Conservation (phyloP, 352 stramenopile genomes). For the Plasmopara halstedii region DNA sequence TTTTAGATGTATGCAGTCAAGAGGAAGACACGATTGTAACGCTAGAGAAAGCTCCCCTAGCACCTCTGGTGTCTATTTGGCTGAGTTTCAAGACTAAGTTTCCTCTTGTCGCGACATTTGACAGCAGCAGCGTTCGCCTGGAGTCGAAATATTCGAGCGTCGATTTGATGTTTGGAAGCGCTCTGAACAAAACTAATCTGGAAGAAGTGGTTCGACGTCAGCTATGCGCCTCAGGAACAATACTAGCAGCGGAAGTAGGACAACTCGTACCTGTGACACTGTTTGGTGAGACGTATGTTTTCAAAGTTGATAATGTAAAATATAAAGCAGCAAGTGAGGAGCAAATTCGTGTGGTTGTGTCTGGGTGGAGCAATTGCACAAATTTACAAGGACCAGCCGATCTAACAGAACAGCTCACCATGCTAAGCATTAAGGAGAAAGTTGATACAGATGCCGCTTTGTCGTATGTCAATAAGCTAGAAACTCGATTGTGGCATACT, state of each 20-base stretch:
- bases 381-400: not conserved
- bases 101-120: conserved; percentile 9
- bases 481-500: conserved; percentile 16
- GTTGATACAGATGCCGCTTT: not conserved
- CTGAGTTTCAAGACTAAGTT: conserved; percentile 34
- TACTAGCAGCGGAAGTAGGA: conserved; percentile 5
- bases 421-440: conserved; percentile 13
- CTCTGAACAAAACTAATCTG: conserved; percentile 30
- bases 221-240: conserved; percentile 11
- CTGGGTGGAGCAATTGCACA: conserved; percentile 15
- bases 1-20: conserved; percentile 23
- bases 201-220: conserved; percentile 29
- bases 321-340: not conserved
- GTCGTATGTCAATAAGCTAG: conserved; percentile 18
- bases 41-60: conserved; percentile 10
- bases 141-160: conserved; percentile 5
- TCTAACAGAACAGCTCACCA: conserved; percentile 13
- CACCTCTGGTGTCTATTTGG: conserved; percentile 1
- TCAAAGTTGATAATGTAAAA: conserved; percentile 23
- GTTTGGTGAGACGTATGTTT: conserved; percentile 44
- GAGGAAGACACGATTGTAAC: conserved; percentile 11
- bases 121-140: not conserved
- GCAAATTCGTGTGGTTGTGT: conserved; percentile 6
- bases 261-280: conserved; percentile 40
- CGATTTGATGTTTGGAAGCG: conserved; percentile 32